Evolutionary conservation across 306 rosid genomes (phyloP).

Genomic region (Prunus mira): DNA sequence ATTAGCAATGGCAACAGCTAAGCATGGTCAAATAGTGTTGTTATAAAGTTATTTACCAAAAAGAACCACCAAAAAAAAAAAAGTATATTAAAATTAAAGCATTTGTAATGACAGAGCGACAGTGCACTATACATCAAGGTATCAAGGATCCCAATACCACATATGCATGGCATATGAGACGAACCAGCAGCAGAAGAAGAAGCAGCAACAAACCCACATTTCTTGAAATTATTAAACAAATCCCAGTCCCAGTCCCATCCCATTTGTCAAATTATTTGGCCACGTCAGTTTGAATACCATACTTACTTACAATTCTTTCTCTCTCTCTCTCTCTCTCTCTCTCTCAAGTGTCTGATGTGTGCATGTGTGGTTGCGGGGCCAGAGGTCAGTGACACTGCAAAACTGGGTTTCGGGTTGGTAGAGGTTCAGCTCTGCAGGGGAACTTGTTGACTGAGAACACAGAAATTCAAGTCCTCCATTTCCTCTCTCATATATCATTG

Average conservation of each 20-base stretch:
- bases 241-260: constrained; percentile 13
- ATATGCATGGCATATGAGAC: background rate
- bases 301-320: too few species aligned
- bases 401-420: constrained; percentile 43
- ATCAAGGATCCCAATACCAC: too few species aligned
- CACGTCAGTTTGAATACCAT: background rate
- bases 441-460: constrained; percentile 9
- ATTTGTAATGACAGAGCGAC: too few species aligned
- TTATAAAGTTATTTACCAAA: too few species aligned
- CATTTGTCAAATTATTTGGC: background rate
- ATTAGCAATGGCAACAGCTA: background rate
- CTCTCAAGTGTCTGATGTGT: background rate
- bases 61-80: too few species aligned
- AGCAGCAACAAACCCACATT: background rate
- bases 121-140: too few species aligned
- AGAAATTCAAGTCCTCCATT: constrained; percentile 1
- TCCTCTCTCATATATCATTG: too few species aligned
- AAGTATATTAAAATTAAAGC: too few species aligned
- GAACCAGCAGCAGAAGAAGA: background rate
- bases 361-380: constrained; percentile 49
- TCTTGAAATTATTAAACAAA: constrained; percentile 14
- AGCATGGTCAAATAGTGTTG: background rate
- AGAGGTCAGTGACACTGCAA: constrained; percentile 34
- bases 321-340: too few species aligned
- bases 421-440: constrained; percentile 27